Evolutionary conservation across 116 monocot genomes (phyloP), one percentile per base, ranked within the genome.

Genomic region (Zostera marina): DNA sequence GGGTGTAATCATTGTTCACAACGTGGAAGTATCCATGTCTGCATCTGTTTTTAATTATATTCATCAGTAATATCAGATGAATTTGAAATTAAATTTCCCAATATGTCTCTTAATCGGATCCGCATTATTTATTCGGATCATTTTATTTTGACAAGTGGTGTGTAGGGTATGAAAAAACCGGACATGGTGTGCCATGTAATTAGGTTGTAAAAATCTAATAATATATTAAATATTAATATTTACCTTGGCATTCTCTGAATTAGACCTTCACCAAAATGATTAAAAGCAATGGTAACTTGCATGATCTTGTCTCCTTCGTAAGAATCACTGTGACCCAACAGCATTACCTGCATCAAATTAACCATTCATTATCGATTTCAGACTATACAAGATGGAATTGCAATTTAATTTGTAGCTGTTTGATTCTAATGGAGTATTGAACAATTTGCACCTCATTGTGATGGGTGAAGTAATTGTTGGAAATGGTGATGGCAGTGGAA

Each of bases 261-360:
- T 3, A 86, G 78, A 20, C 77, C 80, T 66, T 85, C 86, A 19
- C 91, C 91, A 47, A 91, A 91, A 66, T 85, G 91, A 64, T 91
- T 91, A 59, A 86, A 92, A 10, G 92, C 86, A 39, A 92, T 86
- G 45, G 92, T 92, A 7, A 92, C 85, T 54, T 86, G 92, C 92
- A 92, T 92, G 2, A 73, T 63, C 72, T 79, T 83, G 65, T 92
- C 92, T 59, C 68, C 75, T 21, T 11, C 68, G 44, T 86, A 92
- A 0, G 87, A 82, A 68, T 92, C 87, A 41, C 92, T 87, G 54
- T 70, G 70, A 14, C 70, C 70, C 63, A 70, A 41, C 25, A 70
- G 19, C 63, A 70, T 70, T 51, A 70, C 70, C 70, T 70, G 56
- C 52, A 62, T 62, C 7, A n/a, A 47, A n/a, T n/a, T n/a, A n/a